A percentile compares a stretch with the other conserved stretches of the same genome.
Evolutionary conservation across 2,329 filamentous ascomycete species (phyloP).

Genomic region (Alternaria consortialis): DNA sequence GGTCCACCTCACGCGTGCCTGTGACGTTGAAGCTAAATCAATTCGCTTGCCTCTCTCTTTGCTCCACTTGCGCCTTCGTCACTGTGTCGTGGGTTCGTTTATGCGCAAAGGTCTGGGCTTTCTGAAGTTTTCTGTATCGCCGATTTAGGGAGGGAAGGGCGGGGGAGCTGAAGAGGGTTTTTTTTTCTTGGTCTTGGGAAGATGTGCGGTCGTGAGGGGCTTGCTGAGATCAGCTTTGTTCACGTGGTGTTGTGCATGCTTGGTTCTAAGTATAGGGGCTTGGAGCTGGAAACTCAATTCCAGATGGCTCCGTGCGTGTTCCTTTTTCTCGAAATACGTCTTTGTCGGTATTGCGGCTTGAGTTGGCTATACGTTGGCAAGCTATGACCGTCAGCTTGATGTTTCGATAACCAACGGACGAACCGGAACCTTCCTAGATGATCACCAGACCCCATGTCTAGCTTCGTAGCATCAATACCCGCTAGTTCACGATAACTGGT

Average conservation of each 20-base stretch:
- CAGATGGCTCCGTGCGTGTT: not conserved
- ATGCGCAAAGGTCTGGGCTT: not conserved
- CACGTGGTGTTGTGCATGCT: not conserved
- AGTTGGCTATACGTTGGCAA: not conserved
- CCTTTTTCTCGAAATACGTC: not conserved
- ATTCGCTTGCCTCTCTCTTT: not conserved
- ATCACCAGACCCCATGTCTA: not conserved
- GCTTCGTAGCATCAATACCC: not conserved
- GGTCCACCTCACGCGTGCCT: conserved; percentile 10
- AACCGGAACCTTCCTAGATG: not conserved
- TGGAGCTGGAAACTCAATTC: not conserved
- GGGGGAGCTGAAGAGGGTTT: not conserved
- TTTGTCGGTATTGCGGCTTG: not conserved
- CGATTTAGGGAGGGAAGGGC: not conserved
- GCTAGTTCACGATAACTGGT: not conserved
- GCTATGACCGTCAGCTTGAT: not conserved
- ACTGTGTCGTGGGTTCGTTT: not conserved
- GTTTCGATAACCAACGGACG: not conserved
- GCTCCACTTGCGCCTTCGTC: not conserved
- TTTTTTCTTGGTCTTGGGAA: not conserved
- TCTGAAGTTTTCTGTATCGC: not conserved
- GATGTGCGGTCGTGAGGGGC: not conserved
- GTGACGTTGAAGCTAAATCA: conserved; percentile 11
- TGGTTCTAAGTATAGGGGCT: not conserved
- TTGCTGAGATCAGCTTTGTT: conserved; percentile 1